Percentiles rank a stretch among this genome's conserved stretches.
phyloP scores from a whole-genome alignment of 345 rosid species.

The Rubroshorea leprosula region DNA sequence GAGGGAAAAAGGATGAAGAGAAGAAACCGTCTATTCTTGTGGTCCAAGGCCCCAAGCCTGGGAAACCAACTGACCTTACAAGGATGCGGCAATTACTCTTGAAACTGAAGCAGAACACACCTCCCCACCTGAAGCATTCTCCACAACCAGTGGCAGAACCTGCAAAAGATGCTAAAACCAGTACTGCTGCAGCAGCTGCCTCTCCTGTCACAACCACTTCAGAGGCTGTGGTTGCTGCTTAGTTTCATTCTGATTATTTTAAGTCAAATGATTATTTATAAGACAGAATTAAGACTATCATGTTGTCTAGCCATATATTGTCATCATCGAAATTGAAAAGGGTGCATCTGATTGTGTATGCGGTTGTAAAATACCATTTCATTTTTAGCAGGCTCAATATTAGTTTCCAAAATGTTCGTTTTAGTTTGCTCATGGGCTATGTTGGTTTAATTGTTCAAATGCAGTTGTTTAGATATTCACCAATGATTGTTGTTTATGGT shows the following conservation, averaged over 20 bases:
- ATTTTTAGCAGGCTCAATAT: too few species aligned
- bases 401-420: too few species aligned
- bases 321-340: too few species aligned
- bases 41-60: constrained; percentile 73
- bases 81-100: constrained; percentile 69
- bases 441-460: too few species aligned
- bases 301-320: too few species aligned
- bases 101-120: constrained; percentile 64
- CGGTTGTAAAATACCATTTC: too few species aligned
- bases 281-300: constrained; percentile 8
- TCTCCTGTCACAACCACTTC: constrained; percentile 20
- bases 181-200: constrained; percentile 13
- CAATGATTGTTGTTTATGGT: too few species aligned
- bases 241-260: constrained; percentile 7
- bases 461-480: too few species aligned
- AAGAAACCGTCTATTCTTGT: constrained; percentile 43
- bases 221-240: constrained; percentile 48
- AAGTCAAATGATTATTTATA: not conserved
- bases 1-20: constrained; percentile 68
- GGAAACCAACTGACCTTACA: constrained; percentile 67
- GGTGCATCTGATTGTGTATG: too few species aligned
- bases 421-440: too few species aligned
- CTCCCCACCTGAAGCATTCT: constrained; percentile 53
- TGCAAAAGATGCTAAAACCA: constrained; percentile 25
- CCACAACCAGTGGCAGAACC: constrained; percentile 33